Percentiles rank a stretch among this genome's conserved stretches.
These are phyloP conservation scores for Magnaporthiopsis poae DNA, from an alignment of 2,329 filamentous ascomycete species.

Conservation along the genomic window DNA sequence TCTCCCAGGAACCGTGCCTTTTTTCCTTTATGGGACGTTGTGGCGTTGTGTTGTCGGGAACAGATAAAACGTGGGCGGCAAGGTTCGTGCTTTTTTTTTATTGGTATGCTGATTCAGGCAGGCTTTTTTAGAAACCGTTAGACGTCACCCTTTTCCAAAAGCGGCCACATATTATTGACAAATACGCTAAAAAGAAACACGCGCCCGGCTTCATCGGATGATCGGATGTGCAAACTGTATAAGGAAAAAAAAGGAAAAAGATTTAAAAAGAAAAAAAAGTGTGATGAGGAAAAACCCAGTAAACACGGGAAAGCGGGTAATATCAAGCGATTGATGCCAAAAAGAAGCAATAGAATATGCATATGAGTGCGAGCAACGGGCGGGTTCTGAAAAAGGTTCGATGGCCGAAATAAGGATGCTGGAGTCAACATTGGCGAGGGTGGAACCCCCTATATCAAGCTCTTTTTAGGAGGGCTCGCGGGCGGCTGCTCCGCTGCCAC, in stretches of 20 bases:
- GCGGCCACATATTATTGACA: too few relatives aligned
- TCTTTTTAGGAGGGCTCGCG: not conserved
- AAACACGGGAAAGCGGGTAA: not conserved
- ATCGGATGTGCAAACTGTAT: too few relatives aligned
- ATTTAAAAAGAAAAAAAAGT: too few relatives aligned
- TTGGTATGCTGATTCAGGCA: not conserved
- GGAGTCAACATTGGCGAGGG: not conserved
- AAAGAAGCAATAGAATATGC: not conserved
- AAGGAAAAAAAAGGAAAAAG: not conserved
- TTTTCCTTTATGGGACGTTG: not conserved
- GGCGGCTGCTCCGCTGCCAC: not conserved
- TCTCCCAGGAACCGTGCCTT: not conserved
- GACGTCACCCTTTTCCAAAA: not conserved
- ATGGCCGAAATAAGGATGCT: constrained; percentile 1
- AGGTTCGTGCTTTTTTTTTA: not conserved
- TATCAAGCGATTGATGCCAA: not conserved
- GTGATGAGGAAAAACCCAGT: too few relatives aligned
- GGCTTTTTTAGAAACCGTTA: too few relatives aligned
- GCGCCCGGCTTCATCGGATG: too few relatives aligned
- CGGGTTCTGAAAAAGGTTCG: not conserved
- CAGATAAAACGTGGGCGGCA: not conserved
- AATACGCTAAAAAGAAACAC: too few relatives aligned
- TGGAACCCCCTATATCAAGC: not conserved
- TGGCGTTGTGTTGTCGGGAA: not conserved
- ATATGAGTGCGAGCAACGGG: not conserved